Conservation (phyloP, 495 filamentous ascomycete genomes). For the Melanomma pulvis-pyrius region DNA sequence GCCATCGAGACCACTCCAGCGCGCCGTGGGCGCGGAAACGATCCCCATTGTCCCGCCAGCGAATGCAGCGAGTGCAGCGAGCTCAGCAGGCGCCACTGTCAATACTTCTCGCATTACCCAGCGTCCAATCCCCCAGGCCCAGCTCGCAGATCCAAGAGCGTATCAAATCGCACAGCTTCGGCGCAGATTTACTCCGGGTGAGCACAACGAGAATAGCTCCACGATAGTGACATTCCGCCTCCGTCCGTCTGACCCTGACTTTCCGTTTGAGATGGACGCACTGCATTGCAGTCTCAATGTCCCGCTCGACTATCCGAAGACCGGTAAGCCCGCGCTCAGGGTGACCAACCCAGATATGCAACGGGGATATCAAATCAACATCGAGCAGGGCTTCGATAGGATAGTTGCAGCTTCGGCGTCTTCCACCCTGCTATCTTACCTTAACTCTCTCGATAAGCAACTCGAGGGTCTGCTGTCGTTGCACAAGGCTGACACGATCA, state of each 20-base stretch:
- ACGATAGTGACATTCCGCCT: conserved; percentile 66
- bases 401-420: conserved; percentile 59
- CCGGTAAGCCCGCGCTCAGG: conserved; percentile 55
- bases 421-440: conserved; percentile 66
- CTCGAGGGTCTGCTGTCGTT: conserved; percentile 73
- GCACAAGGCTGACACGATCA: conserved; percentile 76
- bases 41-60: conserved; percentile 6
- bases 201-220: conserved; percentile 56
- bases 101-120: conserved; percentile 55
- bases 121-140: conserved; percentile 66
- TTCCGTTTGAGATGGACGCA: conserved; percentile 74
- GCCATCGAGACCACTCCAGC: conserved; percentile 16
- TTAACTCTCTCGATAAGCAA: conserved; percentile 73
- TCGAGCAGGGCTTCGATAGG: conserved; percentile 75
- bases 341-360: conserved; percentile 79
- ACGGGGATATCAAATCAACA: conserved; percentile 77
- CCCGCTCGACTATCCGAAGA: conserved; percentile 41
- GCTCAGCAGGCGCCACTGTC: conserved; percentile 36
- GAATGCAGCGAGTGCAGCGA: not conserved
- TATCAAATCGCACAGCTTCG: conserved; percentile 79
- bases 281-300: conserved; percentile 75
- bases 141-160: conserved; percentile 67
- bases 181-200: conserved; percentile 68
- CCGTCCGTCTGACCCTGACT: conserved; percentile 83
- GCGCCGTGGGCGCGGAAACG: conserved; percentile 18